Evolutionary conservation across 768 basidiomycete species (phyloP), one percentile per base, ranked within the genome.

Genomic region (Calocera cornea): DNA sequence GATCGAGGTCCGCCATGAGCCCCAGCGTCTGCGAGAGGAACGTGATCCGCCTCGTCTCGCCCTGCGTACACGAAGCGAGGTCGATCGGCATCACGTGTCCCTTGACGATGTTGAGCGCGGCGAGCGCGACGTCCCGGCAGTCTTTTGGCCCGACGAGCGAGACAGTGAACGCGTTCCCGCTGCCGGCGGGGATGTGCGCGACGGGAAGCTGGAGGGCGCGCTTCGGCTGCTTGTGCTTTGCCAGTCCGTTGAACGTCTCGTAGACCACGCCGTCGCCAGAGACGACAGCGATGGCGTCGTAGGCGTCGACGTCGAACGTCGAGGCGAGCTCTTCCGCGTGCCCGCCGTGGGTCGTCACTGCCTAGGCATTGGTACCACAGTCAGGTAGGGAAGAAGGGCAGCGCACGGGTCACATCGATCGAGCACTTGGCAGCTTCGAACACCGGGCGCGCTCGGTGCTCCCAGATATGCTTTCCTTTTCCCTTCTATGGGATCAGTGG

Each of bases 241-340:
- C 85, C 67, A 93, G 84, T 1, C 92, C 92, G 72, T 95, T 95
- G 74, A 92, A 71, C 27, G 91, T 80, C 77, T 95, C 92, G 72
- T 93, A 88, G 17, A 92, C 73, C 38, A 91, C 80, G 8, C 92
- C 92, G 72, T 95, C 92, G 0, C 92, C 92, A 0, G 90, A 92
- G 27, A 94, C 81, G 34, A 85, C 76, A 40, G 90, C 81, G 44
- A 95, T 74, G 0, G 86, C 89, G 70, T 93, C 91, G 69, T 83
- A 89, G 17, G 71, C 63, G 38, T 81, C 79, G 2, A 89, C 79
- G 0, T 79, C 69, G 36, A 91, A 75, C 2, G 77, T 76, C 69
- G 83, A 84, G 0, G 80, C 84, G 67, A 92, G 79, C 36, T 90
- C 85, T 41, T 76, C 76, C 1, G 88, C 91, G 74, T 95, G 89